Conservation (phyloP, 2,329 filamentous ascomycete genomes). For the Claviceps sp. region DNA sequence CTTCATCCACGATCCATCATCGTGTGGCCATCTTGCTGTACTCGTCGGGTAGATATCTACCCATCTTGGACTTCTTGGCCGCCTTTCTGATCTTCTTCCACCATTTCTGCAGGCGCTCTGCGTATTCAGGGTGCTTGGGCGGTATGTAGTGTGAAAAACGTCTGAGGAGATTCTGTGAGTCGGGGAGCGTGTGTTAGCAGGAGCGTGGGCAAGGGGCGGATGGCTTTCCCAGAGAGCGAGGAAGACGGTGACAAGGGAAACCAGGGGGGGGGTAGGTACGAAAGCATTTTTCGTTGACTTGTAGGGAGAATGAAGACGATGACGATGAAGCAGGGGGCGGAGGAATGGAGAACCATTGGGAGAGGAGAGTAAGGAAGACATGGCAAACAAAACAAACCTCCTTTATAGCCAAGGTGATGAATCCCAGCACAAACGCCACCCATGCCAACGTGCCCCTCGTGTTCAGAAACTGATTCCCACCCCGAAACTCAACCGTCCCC, state of each 20-base stretch:
- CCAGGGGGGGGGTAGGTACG: background rate
- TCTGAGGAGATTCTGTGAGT: constrained; percentile 18
- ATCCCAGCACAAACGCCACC: constrained; percentile 26
- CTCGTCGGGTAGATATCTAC: constrained; percentile 21
- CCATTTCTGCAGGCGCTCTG: constrained; percentile 19
- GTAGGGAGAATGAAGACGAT: background rate
- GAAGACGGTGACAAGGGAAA: background rate
- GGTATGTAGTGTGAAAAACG: constrained; percentile 15
- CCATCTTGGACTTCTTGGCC: constrained; percentile 21
- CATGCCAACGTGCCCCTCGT: constrained; percentile 24
- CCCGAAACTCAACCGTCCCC: constrained; percentile 26
- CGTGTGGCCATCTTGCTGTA: constrained; percentile 19
- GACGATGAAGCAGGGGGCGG: background rate
- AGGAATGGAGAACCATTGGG: background rate
- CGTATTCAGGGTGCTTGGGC: constrained; percentile 16
- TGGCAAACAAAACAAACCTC: constrained; percentile 14
- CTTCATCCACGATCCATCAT: background rate
- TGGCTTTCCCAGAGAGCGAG: background rate
- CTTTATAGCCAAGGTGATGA: constrained; percentile 22
- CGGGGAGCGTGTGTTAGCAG: background rate
- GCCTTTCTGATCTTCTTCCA: constrained; percentile 21
- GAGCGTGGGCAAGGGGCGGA: background rate
- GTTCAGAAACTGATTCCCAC: constrained; percentile 25
- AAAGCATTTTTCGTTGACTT: background rate
- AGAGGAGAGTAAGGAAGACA: background rate